Evolutionary conservation across 2,329 filamentous ascomycete species (phyloP), one percentile per base, ranked within the genome.

Genomic region (Epichloe uncinata): DNA sequence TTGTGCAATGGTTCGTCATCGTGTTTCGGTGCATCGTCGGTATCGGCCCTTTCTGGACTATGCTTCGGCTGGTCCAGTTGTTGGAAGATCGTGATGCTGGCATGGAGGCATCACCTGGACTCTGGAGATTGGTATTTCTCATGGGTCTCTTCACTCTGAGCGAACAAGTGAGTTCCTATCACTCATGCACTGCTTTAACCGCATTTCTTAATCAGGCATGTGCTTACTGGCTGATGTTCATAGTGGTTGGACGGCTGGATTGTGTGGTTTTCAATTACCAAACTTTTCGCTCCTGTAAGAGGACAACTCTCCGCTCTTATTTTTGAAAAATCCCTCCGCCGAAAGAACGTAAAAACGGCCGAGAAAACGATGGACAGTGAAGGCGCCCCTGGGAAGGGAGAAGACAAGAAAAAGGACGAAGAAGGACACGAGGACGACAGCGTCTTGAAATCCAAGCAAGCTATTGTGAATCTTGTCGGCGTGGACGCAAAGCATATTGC

Each of bases 381-480:
- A 58, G 30, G 47, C 37, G 26, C 47, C 37, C 26, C 57, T 37
- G 61, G 52, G 22, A 63, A 67, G 5, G 59, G 58, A 13, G 63
- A 68, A 6, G 53, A 60, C 4, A 62, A 66, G 11, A 63, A 69
- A 7, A 68, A 70, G 0, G 69, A 69, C 2, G 70, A 71, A 3
- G 72, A 77, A 33, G 70, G 74, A n/a, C 73, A 78, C 8, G 56
- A 72, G 57, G 58, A 74, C 66, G 63, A 80, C 55, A 77, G 82
- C 64, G 53, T 60, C 3, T 50, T 59, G 18, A 65, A 69, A 49
- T 76, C 77, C 26, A 73, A 75, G 53, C 86, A 91, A 64, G 81
- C 77, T 50, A 84, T 84, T 4, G 81, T 90, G 50, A 91, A 90
- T 61, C 71, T 89, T 36, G 81, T 90, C 43, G 85, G 84, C n/a